Conservation (phyloP, 352 stramenopile genomes). For the Plasmopara halstedii region DNA sequence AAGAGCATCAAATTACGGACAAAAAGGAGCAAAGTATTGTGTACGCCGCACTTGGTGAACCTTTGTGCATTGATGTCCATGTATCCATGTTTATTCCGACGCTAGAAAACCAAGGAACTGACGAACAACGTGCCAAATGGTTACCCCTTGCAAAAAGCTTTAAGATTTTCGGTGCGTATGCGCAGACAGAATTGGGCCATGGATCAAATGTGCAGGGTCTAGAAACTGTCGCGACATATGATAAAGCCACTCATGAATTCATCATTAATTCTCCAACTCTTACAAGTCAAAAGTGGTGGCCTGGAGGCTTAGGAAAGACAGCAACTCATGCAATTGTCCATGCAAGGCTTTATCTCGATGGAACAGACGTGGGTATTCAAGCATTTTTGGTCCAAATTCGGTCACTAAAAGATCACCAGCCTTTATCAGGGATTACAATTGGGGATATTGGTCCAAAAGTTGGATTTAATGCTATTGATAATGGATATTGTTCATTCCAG, state of each 20-base stretch:
- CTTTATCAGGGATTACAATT: slow-evolving; percentile 20
- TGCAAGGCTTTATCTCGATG: slow-evolving; percentile 17
- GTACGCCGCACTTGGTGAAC: slow-evolving; percentile 18
- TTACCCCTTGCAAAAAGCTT: slow-evolving; percentile 19
- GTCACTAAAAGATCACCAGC: slow-evolving; percentile 18
- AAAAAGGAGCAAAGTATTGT: slow-evolving; percentile 15
- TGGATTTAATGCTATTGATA: slow-evolving; percentile 21
- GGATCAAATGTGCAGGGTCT: slow-evolving; percentile 27
- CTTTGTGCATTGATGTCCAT: slow-evolving; percentile 13
- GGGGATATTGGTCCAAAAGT: slow-evolving; percentile 27
- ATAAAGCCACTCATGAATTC: slow-evolving; percentile 86
- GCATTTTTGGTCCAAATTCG: slow-evolving; percentile 24
- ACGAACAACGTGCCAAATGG: slow-evolving; percentile 21
- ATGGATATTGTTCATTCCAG: slow-evolving; percentile 22
- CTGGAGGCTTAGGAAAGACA: slow-evolving; percentile 34
- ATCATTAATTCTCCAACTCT: slow-evolving; percentile 92
- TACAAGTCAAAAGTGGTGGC: slow-evolving; percentile 95
- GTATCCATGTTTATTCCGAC: slow-evolving; percentile 22
- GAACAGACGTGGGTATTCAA: slow-evolving; percentile 21
- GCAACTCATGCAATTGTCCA: slow-evolving; percentile 26
- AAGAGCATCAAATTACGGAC: slow-evolving; percentile 11
- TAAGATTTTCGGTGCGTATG: slow-evolving; percentile 23
- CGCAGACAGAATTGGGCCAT: slow-evolving; percentile 27
- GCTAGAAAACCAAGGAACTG: slow-evolving; percentile 19
- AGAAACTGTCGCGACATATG: slow-evolving; percentile 33